Evolutionary conservation across 345 rosid species (phyloP), one percentile per base, ranked within the genome.

Genomic region (Geranium brycei): DNA sequence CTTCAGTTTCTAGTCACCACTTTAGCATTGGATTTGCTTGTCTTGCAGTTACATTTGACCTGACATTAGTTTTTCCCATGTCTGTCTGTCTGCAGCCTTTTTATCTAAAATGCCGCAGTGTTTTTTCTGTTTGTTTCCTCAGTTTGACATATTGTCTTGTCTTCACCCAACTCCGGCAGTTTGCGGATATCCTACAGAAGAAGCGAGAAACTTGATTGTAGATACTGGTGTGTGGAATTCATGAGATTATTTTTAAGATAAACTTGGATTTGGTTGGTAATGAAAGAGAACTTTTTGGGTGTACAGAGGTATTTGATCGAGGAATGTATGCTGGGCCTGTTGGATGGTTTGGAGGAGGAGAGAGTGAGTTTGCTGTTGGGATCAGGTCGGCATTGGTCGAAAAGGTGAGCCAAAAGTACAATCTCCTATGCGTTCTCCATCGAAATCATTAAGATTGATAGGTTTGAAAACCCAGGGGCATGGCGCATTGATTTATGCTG

Each of bases 251-350:
- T 4, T 11, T 64, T 64, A 8, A 35, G 41, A 4, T 35, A 35
- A 35, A 35, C 41, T 35, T 35, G 7, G 5, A 30, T 31, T 15
- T 41, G 4, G 14, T 31, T 58, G 6, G 57, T 31, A 47, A 58
- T 47, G 16, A 32, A 17, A 35, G 61, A 35, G 47, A 18, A 38
- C 57, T 59, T 51, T 51, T 61, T 4, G 51, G 6, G 47, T 62
- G 15, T 17, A 17, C 73, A 89, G 98, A 91, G 72, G 68, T 78
- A 69, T 92, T 89, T 77, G 96, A 89, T 72, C 80, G 98, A 73
- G 98, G 96, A 71, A 89, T 92, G 93, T 92, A 83, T 78, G 95
- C 93, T 68, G 98, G 96, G 17, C 95, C 98, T 40, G 76, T 92
- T 67, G 98, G 95, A 17, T 91, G 92, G 83, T 87, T 89, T 82